Evolutionary conservation across 2,329 filamentous ascomycete species (phyloP).

Genomic region (Fusarium napiforme): DNA sequence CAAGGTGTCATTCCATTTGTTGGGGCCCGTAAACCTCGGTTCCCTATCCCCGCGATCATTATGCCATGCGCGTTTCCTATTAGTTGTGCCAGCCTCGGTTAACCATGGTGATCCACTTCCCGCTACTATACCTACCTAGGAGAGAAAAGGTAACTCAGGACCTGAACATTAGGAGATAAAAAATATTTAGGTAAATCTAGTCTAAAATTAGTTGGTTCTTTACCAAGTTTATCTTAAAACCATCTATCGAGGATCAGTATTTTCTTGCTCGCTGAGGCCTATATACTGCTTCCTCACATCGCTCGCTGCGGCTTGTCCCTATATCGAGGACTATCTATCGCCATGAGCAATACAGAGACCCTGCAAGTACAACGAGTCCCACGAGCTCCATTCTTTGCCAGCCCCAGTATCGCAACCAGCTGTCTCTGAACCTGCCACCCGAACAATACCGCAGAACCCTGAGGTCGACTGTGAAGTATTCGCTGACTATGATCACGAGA

Average conservation of each 20-base stretch:
- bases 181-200: too few relatives aligned
- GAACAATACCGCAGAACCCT: not conserved
- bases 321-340: not conserved
- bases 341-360: not conserved
- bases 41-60: not conserved
- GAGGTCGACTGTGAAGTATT: fast-evolving
- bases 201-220: too few relatives aligned
- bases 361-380: not conserved
- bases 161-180: too few relatives aligned
- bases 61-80: not conserved
- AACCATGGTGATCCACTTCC: not conserved
- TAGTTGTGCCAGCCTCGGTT: not conserved
- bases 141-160: too few relatives aligned
- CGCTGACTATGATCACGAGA: fast-evolving
- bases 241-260: too few relatives aligned
- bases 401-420: fast-evolving
- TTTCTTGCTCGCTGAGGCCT: too few relatives aligned
- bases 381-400: not conserved
- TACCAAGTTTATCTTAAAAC: too few relatives aligned
- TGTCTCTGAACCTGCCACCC: fast-evolving
- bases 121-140: too few relatives aligned
- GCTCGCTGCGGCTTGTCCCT: too few relatives aligned
- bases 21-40: not conserved
- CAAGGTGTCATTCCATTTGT: not conserved
- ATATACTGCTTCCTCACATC: too few relatives aligned